Evolutionary conservation across 2,329 filamentous ascomycete genomes (phyloP).

Genomic region (Diaporthe eres): DNA sequence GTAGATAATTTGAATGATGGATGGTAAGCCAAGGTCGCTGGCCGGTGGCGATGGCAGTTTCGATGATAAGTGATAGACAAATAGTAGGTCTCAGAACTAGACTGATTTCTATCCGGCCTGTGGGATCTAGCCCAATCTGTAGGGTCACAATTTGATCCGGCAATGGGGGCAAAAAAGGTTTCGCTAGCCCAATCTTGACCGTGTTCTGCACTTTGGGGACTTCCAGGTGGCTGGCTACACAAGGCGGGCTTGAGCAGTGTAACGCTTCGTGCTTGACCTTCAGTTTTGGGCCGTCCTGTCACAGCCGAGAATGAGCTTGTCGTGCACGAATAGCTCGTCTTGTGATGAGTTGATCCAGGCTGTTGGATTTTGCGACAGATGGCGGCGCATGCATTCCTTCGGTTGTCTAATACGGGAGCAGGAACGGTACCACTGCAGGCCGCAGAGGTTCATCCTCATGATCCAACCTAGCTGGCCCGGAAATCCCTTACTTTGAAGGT

Average conservation of each 20-base stretch:
- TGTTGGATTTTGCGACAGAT: conserved; percentile 14
- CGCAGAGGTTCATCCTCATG: conserved; percentile 10
- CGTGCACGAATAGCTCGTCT: conserved; percentile 17
- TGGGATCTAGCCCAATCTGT: neutral
- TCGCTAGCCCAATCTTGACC: neutral
- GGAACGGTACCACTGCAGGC: neutral
- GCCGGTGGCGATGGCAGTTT: neutral
- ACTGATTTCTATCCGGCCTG: neutral
- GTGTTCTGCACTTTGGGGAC: neutral
- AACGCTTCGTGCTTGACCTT: conserved; percentile 6
- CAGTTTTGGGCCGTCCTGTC: neutral
- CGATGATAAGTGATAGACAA: neutral
- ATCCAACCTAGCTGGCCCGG: neutral
- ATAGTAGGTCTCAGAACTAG: neutral
- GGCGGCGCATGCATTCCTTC: neutral
- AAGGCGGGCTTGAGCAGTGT: conserved; percentile 25
- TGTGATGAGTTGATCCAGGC: conserved; percentile 7
- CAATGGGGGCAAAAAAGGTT: neutral
- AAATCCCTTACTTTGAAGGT: neutral
- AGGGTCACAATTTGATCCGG: neutral
- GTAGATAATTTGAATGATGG: neutral
- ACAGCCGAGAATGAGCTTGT: conserved; percentile 6
- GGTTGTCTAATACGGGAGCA: conserved; percentile 4
- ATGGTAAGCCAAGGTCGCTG: neutral
- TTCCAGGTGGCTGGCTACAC: neutral